Percentiles rank a stretch among this genome's conserved stretches.
phyloP scores from a whole-genome alignment of 2,329 filamentous ascomycete genomes.

The Cladorrhinum sp. region DNA sequence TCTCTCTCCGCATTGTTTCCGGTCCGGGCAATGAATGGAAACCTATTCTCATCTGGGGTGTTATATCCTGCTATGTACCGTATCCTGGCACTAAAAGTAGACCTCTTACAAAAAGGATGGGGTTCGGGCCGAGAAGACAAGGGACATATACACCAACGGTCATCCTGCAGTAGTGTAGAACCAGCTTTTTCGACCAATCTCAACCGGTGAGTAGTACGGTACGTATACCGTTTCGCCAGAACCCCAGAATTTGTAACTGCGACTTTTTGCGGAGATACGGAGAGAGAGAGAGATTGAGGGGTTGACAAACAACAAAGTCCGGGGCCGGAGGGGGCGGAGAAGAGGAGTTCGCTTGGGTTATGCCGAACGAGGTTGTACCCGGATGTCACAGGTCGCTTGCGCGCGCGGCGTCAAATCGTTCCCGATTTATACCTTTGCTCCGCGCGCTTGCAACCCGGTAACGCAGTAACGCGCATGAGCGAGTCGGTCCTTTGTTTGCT shows the following conservation, averaged over 20 bases:
- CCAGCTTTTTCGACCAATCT: neutral
- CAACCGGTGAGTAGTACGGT: too few relatives aligned
- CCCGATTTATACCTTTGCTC: constrained; percentile 16
- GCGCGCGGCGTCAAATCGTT: neutral
- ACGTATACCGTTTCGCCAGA: too few relatives aligned
- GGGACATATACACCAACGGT: too few relatives aligned
- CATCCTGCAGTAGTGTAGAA: neutral
- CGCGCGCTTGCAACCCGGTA: constrained; percentile 11
- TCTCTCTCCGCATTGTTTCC: neutral
- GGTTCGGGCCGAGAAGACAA: constrained; percentile 18
- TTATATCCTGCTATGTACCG: too few relatives aligned
- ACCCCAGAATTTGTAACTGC: too few relatives aligned
- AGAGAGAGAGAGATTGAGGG: neutral
- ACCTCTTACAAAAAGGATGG: constrained; percentile 1
- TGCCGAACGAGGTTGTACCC: constrained; percentile 1
- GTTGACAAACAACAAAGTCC: neutral
- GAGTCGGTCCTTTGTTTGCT: constrained; percentile 25
- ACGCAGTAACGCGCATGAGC: constrained; percentile 7
- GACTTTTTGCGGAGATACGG: neutral
- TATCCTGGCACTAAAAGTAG: neutral
- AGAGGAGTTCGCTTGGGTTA: constrained; percentile 2
- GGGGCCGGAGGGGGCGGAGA: neutral
- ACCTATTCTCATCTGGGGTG: too few relatives aligned
- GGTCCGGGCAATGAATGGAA: too few relatives aligned
- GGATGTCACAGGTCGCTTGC: neutral